phyloP scores from a whole-genome alignment of 768 basidiomycete species.

The Leccinum boreale region DNA sequence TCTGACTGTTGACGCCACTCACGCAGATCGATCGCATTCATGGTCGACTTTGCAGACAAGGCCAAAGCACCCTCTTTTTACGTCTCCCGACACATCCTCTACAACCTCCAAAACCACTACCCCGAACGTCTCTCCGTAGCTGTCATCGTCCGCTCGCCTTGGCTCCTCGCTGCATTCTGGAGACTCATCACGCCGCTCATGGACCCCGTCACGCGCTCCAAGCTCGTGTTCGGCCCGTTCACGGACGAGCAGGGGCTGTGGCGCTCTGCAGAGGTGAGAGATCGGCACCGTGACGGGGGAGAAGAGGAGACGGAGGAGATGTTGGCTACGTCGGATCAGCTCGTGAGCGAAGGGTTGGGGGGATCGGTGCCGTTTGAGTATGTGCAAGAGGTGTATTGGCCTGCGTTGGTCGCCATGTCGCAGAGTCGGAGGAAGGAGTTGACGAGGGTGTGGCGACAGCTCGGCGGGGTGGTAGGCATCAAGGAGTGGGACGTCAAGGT shows the following conservation, averaged over 20 bases:
- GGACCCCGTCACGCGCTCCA: slow-evolving; percentile 75
- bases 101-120: slow-evolving; percentile 43
- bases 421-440: slow-evolving; percentile 47
- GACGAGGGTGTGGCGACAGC: slow-evolving; percentile 60
- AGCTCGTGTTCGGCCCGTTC: slow-evolving; percentile 71
- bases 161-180: slow-evolving; percentile 69
- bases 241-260: slow-evolving; percentile 23
- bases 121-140: background rate
- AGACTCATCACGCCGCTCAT: slow-evolving; percentile 78
- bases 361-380: slow-evolving; percentile 69
- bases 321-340: slow-evolving; percentile 64
- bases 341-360: slow-evolving; percentile 69
- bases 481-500: slow-evolving; percentile 82
- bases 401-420: slow-evolving; percentile 53
- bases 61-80: slow-evolving; percentile 52
- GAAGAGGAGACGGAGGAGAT: slow-evolving; percentile 9
- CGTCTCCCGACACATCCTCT: slow-evolving; percentile 41
- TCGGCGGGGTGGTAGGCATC: slow-evolving; percentile 68
- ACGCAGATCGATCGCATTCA: slow-evolving; percentile 34
- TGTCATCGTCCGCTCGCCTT: slow-evolving; percentile 76
- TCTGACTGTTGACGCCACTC: background rate
- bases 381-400: slow-evolving; percentile 75
- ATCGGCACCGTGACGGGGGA: slow-evolving; percentile 1
- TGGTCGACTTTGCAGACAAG: slow-evolving; percentile 76
- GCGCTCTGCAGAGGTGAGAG: slow-evolving; percentile 24